phyloP scores from a whole-genome alignment of 106 monocot species.

The Dendrobium catenatum region DNA sequence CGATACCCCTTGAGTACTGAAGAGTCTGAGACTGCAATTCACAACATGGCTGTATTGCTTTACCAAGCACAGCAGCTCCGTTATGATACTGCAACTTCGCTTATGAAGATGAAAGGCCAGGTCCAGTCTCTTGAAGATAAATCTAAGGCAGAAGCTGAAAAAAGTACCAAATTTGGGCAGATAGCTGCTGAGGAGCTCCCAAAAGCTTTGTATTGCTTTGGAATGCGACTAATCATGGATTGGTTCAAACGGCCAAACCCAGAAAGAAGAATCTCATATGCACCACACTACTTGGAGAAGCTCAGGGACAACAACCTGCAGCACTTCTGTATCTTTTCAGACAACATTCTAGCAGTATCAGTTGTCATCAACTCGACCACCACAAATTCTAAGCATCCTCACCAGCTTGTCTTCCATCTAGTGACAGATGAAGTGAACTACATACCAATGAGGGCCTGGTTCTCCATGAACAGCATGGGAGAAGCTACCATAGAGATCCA shows the following conservation, averaged over 20 bases:
- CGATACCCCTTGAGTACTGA: constrained; percentile 21
- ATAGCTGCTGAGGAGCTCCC: constrained; percentile 73
- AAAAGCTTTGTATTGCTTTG: constrained; percentile 58
- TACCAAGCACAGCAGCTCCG: constrained; percentile 53
- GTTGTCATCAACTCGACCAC: constrained; percentile 32
- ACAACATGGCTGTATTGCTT: constrained; percentile 44
- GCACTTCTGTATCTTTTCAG: constrained; percentile 35
- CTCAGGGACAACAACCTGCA: constrained; percentile 39
- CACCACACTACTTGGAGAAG: constrained; percentile 15
- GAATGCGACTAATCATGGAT: constrained; percentile 41
- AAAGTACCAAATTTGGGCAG: constrained; percentile 49
- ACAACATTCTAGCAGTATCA: constrained; percentile 31
- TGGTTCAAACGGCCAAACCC: constrained; percentile 37
- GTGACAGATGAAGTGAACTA: constrained; percentile 38
- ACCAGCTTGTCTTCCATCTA: constrained; percentile 29
- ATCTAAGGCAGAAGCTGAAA: constrained; percentile 42
- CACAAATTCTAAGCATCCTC: constrained; percentile 20
- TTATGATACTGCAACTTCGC: constrained; percentile 47
- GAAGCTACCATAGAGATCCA: constrained; percentile 23
- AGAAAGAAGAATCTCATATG: constrained; percentile 23
- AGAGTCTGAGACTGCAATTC: constrained; percentile 34
- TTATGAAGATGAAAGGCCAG: constrained; percentile 53
- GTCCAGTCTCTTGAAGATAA: constrained; percentile 54
- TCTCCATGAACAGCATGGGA: constrained; percentile 18
- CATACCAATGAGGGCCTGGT: constrained; percentile 33